Evolutionary conservation across 108 stramenopile genomes (phyloP), one percentile per base, ranked within the genome.

Genomic region (Skeletonema grethae): DNA sequence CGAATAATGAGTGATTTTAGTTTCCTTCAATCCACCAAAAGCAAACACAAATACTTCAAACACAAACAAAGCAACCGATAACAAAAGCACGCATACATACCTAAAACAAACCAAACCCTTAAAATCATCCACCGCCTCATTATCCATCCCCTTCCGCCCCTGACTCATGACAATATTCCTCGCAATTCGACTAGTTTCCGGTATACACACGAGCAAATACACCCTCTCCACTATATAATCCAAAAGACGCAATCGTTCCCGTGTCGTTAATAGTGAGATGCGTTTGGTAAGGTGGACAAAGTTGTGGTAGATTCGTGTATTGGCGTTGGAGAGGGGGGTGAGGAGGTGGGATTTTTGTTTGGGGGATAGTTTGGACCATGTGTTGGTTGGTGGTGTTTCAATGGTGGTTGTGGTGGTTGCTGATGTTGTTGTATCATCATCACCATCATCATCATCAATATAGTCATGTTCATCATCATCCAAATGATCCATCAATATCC

Each of bases 71-170:
- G 25, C 57, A 58, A 1, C 15, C 22, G 13, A 18, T 0, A 24
- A 13, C 25, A 28, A 0, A 28, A 28, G 1, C 25, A 28, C 25
- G 1, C 25, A 28, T 1, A 61, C 69, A 61, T 35, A 76, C 77
- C 84, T 69, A 68, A 82, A 85, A 67, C 85, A 85, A 57, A 85
- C 85, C 66, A 85, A 65, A 25, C 85, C 85, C 67, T 85, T 85
- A 62, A 85, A 85, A 73, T 85, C 85, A 76, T 85, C 85, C 1
- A 85, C 75, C 7, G 82, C 67, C 36, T 85, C 85, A 69, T 81
- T 82, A 36, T 85, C 80, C 78, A 79, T 85, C 25, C 85, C 85
- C 39, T 82, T 85, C 60, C 77, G 32, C 0, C 69, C 81, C 41
- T 85, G 85, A 57, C 34, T 50, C 78, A 85, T 71, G 9, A 85